These are phyloP conservation scores for Lycium ferocissimum DNA, from an alignment of 257 asterid genomes.

Conservation along the genomic window DNA sequence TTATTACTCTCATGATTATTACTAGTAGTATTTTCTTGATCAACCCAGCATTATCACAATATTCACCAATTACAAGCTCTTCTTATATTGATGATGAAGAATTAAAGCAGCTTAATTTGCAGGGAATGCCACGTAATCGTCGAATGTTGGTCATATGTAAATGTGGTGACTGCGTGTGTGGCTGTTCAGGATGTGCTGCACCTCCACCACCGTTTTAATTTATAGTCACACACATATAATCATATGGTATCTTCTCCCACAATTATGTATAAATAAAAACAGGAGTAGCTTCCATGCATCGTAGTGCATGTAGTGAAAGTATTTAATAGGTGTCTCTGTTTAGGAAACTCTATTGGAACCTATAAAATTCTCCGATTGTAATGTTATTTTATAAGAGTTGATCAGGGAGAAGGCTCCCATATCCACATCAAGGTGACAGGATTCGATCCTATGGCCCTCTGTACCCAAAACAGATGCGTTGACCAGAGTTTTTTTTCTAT, in stretches of 20 bases:
- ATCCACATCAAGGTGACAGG: too few relatives aligned
- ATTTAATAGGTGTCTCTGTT: not conserved
- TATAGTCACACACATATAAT: not conserved
- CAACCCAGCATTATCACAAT: not conserved
- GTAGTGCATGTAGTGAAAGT: too few relatives aligned
- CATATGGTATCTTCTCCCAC: not conserved
- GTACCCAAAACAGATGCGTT: too few relatives aligned
- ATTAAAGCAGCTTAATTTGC: not conserved
- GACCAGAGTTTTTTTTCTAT: not conserved
- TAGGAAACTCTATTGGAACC: not conserved
- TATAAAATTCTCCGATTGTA: not conserved
- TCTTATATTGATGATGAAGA: not conserved
- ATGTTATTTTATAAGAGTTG: not conserved
- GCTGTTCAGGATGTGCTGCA: not conserved
- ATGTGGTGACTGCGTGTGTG: not conserved
- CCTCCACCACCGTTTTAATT: too few relatives aligned
- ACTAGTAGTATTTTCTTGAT: not conserved
- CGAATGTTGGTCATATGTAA: not conserved
- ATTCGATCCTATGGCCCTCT: too few relatives aligned
- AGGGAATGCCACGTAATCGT: not conserved
- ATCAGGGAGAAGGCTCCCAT: too few relatives aligned
- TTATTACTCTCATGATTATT: not conserved
- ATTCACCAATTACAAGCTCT: not conserved
- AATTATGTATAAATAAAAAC: not conserved
- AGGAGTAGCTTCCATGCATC: too few relatives aligned